A percentile compares a stretch with the other conserved stretches of the same genome.
These are phyloP conservation scores for Leccinum rimulosum DNA, from an alignment of 768 basidiomycete genomes.

Conservation along the genomic window DNA sequence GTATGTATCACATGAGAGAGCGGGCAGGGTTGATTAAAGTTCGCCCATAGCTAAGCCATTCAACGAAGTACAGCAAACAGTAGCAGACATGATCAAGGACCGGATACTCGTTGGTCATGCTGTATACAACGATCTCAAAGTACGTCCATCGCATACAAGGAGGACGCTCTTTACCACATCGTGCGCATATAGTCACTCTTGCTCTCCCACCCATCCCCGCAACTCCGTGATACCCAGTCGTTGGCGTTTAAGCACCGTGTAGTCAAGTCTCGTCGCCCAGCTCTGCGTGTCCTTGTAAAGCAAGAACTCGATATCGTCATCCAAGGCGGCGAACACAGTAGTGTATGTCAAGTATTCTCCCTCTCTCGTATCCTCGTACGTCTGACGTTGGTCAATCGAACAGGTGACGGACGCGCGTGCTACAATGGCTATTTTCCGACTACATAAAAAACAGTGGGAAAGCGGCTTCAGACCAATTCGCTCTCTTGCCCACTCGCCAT, in stretches of 20 bases:
- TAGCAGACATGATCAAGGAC: constrained; percentile 73
- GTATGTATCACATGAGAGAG: constrained; percentile 9
- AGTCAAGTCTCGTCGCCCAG: constrained; percentile 61
- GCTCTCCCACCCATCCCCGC: constrained; percentile 64
- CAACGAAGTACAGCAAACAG: constrained; percentile 72
- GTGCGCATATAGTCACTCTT: constrained; percentile 47
- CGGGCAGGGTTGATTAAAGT: neutral
- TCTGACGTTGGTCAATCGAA: neutral
- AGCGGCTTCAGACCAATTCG: constrained; percentile 31
- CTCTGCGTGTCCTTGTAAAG: constrained; percentile 75
- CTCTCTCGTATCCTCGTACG: neutral
- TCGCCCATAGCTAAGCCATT: constrained; percentile 66
- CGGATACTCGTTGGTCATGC: constrained; percentile 89
- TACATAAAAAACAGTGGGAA: constrained; percentile 86
- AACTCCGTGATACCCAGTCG: constrained; percentile 69
- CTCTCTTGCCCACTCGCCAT: neutral
- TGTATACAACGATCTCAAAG: constrained; percentile 87
- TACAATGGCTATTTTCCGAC: constrained; percentile 88
- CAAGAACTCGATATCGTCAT: constrained; percentile 79
- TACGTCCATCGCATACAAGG: neutral
- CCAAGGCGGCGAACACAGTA: constrained; percentile 87
- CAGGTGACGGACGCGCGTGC: constrained; percentile 93
- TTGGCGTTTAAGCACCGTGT: constrained; percentile 59
- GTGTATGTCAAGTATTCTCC: constrained; percentile 48
- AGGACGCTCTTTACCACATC: neutral